These are phyloP conservation scores for Pseudogymnoascus sp. DNA, from an alignment of 2,329 filamentous ascomycete species.

Conservation along the genomic window DNA sequence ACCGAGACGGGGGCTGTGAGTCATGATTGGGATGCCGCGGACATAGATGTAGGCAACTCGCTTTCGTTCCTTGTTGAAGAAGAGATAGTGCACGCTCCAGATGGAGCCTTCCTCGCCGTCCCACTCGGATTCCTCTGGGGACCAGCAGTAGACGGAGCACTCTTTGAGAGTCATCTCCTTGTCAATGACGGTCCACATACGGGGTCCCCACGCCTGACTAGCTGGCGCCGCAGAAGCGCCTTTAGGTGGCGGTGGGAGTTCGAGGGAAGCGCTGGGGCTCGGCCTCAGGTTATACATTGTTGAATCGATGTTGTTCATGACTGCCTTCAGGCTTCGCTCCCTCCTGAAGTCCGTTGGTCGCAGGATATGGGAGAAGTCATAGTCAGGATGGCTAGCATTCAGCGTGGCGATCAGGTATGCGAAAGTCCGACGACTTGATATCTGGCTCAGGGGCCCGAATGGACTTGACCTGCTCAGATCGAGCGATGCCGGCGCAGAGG, in stretches of 20 bases:
- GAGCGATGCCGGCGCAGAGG: slow-evolving; percentile 40
- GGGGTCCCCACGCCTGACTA: slow-evolving; percentile 68
- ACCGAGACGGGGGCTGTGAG: slow-evolving; percentile 44
- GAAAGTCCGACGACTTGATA: slow-evolving; percentile 82
- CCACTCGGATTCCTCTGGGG: slow-evolving; percentile 82
- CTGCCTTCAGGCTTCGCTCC: slow-evolving; percentile 67
- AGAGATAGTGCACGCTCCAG: slow-evolving; percentile 95
- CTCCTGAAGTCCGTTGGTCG: slow-evolving; percentile 83
- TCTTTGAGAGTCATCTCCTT: slow-evolving; percentile 89
- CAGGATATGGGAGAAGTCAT: slow-evolving; percentile 91
- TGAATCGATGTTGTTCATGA: slow-evolving; percentile 81
- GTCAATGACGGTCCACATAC: slow-evolving; percentile 87
- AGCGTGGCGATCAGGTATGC: slow-evolving; percentile 94
- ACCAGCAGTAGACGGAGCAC: slow-evolving; percentile 83
- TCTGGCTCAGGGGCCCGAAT: slow-evolving; percentile 82
- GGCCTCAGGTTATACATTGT: slow-evolving; percentile 82
- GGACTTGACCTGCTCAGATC: slow-evolving; percentile 81
- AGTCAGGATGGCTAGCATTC: slow-evolving; percentile 91
- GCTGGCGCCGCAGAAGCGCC: slow-evolving; percentile 30
- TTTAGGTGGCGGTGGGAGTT: slow-evolving; percentile 29
- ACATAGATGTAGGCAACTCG: slow-evolving; percentile 91
- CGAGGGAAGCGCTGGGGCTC: slow-evolving; percentile 34
- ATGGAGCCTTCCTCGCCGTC: slow-evolving; percentile 87
- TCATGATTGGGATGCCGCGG: slow-evolving; percentile 74
- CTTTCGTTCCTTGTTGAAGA: slow-evolving; percentile 90